Base-by-base conservation (phyloP, 2,329 filamentous ascomycete genomes). In the Sclerotinia borealis region DNA sequence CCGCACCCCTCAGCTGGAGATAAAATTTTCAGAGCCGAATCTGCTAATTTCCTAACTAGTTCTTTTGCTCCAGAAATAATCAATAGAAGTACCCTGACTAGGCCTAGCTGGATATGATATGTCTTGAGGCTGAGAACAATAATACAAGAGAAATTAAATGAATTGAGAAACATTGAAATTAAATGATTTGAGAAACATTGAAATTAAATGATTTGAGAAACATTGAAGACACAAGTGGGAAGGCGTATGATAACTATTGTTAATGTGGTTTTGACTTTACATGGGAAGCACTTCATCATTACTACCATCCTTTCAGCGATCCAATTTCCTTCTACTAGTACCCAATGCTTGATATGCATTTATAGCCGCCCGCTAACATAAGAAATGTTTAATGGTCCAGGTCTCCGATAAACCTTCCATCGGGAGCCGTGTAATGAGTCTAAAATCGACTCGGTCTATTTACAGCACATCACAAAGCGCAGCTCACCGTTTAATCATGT, bases 391-490 rank as follows among this genome's bases (percentile, higher is more conserved):
- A 45, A 58, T n/a, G 19, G n/a, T 31, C 39, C 39, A 31, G 8
- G 25, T 52, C 9, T 25, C 19, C 47, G 36, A 22, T 41, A 41
- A 43, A 27, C 29, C 47, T 41, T 41, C 34, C 41, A 34, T 31
- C 25, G 41, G 36, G 34, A 61, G 29, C 47, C 58, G 37, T 61
- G 25, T 25, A 25, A 34, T 22, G 27, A 61, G 45, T 61, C 58
- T 52, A 43, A 25, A 49, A 36, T 10, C 9, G 31, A 50, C 56
- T 39, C 59, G n/a, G 31, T 47, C 37, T 55, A 61, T 56, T 31
- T 61, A 61, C 37, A 56, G n/a, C 25, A 47, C 49, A 43, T 54
- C 29, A 29, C 39, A 61, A 54, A 54, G 55, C 55, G 55, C 37
- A 61, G 39, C 48, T 31, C 29, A 43, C 37, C 47, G n/a, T 55